Conservation (phyloP, 768 basidiomycete species). For the Lyophyllum decastes region DNA sequence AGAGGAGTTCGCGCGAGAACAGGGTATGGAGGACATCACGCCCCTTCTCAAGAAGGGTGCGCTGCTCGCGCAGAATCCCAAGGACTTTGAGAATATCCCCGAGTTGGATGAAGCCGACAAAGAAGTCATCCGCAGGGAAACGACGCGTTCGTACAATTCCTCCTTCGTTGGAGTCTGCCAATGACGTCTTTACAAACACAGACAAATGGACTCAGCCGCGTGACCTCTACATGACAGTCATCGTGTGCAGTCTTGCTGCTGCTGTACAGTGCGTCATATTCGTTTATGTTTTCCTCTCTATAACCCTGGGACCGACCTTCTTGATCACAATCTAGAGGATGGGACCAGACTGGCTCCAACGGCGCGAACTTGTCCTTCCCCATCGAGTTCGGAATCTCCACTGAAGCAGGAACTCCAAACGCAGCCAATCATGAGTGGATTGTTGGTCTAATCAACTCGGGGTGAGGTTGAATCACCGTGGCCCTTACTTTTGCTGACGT, state of each 20-base stretch:
- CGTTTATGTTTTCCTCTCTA: background rate
- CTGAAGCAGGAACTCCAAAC: constrained; percentile 28
- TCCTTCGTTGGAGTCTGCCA: background rate
- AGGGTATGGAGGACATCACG: constrained; percentile 45
- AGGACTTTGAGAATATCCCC: constrained; percentile 41
- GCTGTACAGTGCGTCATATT: constrained; percentile 62
- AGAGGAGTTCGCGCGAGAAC: constrained; percentile 56
- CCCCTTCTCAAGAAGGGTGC: constrained; percentile 69
- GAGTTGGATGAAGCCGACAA: constrained; percentile 40
- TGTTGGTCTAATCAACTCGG: constrained; percentile 76
- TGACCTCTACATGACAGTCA: constrained; percentile 42
- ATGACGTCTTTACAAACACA: constrained; percentile 5
- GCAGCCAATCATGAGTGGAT: constrained; percentile 62
- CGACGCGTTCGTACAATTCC: constrained; percentile 34
- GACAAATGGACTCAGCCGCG: constrained; percentile 52
- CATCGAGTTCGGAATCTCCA: constrained; percentile 44
- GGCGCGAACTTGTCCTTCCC: constrained; percentile 68
- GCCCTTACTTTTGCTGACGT: background rate
- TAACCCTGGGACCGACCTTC: background rate
- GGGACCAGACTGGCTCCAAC: constrained; percentile 68
- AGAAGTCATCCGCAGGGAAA: constrained; percentile 43
- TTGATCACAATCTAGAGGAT: constrained; percentile 37
- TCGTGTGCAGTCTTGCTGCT: constrained; percentile 69
- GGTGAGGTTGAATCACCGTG: constrained; percentile 27
- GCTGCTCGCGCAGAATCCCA: constrained; percentile 69